phyloP scores from a whole-genome alignment of 169 alveolate species.

The Babesia caballi region DNA sequence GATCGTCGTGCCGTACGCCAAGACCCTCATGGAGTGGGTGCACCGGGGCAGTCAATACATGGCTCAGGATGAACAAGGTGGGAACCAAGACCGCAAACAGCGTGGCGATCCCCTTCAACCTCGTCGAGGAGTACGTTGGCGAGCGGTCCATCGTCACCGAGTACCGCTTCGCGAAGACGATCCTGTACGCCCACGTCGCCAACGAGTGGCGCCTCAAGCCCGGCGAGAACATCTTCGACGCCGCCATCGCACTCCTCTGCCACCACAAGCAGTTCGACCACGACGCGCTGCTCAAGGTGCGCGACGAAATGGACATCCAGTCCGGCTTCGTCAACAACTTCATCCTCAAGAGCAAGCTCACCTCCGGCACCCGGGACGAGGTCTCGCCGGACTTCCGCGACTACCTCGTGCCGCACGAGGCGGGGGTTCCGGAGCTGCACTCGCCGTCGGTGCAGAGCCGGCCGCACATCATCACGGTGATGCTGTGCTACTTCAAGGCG shows the following conservation, averaged over 20 bases:
- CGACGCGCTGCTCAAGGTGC: not conserved
- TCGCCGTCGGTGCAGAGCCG: not conserved
- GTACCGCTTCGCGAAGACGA: conserved; percentile 21
- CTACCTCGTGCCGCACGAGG: conserved; percentile 2
- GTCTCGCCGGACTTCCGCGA: conserved; percentile 10
- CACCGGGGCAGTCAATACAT: not conserved
- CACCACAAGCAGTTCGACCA: conserved; percentile 22
- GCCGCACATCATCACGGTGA: conserved; percentile 29
- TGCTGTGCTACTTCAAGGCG: conserved; percentile 34
- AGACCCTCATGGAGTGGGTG: conserved; percentile 23
- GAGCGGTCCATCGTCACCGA: conserved; percentile 51
- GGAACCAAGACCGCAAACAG: conserved; percentile 17
- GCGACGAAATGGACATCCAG: conserved; percentile 18
- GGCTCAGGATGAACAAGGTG: conserved; percentile 31
- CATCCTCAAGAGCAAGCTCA: conserved; percentile 33
- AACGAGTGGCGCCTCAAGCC: conserved; percentile 45
- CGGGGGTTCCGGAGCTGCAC: conserved; percentile 19
- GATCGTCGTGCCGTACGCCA: conserved; percentile 19
- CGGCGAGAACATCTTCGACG: conserved; percentile 44
- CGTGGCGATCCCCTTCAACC: conserved; percentile 42
- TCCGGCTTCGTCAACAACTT: conserved; percentile 3
- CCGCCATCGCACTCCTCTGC: conserved; percentile 36
- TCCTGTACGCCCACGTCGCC: conserved; percentile 24
- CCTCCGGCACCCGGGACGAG: conserved; percentile 5
- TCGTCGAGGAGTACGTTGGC: conserved; percentile 49